Evolutionary conservation across 75 land plant species (phyloP).

Genomic region (Picea sitchensis): DNA sequence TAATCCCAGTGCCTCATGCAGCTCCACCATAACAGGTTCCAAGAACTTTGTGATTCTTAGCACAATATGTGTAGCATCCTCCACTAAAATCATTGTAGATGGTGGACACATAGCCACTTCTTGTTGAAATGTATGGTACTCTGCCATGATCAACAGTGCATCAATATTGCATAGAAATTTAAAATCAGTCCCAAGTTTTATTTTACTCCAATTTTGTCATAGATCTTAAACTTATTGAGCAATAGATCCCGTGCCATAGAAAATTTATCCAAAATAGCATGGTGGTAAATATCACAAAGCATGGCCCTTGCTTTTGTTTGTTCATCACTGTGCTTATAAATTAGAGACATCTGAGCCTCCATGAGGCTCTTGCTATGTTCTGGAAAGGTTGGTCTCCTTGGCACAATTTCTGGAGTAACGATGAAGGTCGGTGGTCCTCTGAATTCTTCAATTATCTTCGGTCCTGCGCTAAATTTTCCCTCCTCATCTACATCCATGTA

Average conservation of each 20-base stretch:
- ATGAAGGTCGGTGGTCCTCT: constrained; percentile 65
- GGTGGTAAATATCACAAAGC: too few relatives aligned
- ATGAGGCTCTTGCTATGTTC: constrained; percentile 71
- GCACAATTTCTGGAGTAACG: constrained; percentile 1
- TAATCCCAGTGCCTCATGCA: constrained; percentile 69
- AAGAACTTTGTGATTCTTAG: constrained; percentile 46
- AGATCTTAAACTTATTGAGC: constrained; percentile 15
- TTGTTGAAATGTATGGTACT: background rate
- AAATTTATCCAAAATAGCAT: constrained; percentile 49
- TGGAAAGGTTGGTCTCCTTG: background rate
- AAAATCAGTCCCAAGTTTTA: too few relatives aligned
- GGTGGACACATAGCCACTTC: constrained; percentile 1
- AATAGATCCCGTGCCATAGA: constrained; percentile 70
- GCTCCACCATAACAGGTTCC: constrained; percentile 51
- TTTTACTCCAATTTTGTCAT: too few relatives aligned
- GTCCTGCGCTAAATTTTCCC: background rate
- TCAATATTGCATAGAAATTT: too few relatives aligned
- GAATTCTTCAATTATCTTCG: constrained; percentile 28
- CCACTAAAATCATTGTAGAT: constrained; percentile 47
- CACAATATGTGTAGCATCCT: constrained; percentile 51
- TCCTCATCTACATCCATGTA: constrained; percentile 32
- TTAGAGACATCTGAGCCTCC: constrained; percentile 64
- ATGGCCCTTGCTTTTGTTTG: constrained; percentile 83
- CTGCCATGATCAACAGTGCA: background rate
- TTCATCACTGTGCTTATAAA: constrained; percentile 85